These are phyloP conservation scores for Paecilomyces formosus DNA, from an alignment of 2,329 filamentous ascomycete species.

Conservation along the genomic window DNA sequence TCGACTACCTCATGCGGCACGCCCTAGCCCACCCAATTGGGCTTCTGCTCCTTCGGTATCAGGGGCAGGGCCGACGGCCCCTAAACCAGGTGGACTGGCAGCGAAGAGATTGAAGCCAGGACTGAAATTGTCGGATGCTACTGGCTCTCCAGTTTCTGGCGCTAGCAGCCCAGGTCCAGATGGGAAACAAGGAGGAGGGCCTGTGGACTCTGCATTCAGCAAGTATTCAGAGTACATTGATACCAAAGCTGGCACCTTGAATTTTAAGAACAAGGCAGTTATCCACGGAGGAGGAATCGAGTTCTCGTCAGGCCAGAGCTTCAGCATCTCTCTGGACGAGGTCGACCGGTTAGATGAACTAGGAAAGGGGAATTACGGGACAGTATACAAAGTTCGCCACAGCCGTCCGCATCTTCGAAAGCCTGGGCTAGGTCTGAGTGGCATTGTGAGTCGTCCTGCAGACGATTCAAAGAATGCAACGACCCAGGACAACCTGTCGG, in stretches of 20 bases:
- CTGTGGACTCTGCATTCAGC: slow-evolving; percentile 47
- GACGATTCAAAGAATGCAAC: slow-evolving; percentile 11
- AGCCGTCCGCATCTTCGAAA: slow-evolving; percentile 59
- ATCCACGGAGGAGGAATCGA: slow-evolving; percentile 86
- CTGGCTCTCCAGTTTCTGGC: slow-evolving; percentile 43
- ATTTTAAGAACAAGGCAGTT: slow-evolving; percentile 85
- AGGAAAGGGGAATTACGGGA: slow-evolving; percentile 97
- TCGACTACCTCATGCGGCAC: slow-evolving; percentile 15
- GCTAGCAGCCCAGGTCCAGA: slow-evolving; percentile 20
- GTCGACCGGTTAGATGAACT: slow-evolving; percentile 88
- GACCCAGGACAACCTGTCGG: slow-evolving; percentile 33
- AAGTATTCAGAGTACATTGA: slow-evolving; percentile 80
- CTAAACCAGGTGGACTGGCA: slow-evolving; percentile 39
- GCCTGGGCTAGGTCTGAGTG: slow-evolving; percentile 53
- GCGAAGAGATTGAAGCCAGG: slow-evolving; percentile 42
- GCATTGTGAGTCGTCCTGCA: slow-evolving; percentile 44
- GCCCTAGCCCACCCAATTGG: slow-evolving; percentile 27
- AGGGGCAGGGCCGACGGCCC: slow-evolving; percentile 36
- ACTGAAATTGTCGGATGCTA: slow-evolving; percentile 42
- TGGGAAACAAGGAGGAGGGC: slow-evolving; percentile 11
- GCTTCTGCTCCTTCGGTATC: slow-evolving; percentile 20
- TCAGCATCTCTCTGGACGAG: slow-evolving; percentile 92
- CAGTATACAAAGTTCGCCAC: slow-evolving; percentile 93
- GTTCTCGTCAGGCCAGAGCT: slow-evolving; percentile 81
- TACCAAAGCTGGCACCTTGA: slow-evolving; percentile 81